These are phyloP conservation scores for Pichia deserticola DNA, from an alignment of 805 yeast genomes.

Conservation along the genomic window DNA sequence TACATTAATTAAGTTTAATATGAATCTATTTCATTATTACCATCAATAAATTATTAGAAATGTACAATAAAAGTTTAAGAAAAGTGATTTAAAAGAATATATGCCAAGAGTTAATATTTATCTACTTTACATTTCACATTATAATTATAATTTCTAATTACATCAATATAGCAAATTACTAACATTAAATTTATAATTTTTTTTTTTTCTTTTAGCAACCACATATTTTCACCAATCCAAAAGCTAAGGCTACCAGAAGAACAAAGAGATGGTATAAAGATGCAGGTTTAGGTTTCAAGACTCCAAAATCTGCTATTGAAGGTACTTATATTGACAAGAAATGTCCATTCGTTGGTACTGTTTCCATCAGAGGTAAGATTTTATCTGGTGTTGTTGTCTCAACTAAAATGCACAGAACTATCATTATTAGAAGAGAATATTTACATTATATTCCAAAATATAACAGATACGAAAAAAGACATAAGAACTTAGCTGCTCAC, in stretches of 20 bases:
- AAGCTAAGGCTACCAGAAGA: constrained; percentile 96
- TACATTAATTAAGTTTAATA: too few relatives aligned
- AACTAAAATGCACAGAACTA: constrained; percentile 99
- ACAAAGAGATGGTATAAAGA: constrained; percentile 99
- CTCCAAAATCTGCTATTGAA: constrained; percentile 97
- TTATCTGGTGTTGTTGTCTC: constrained; percentile 99
- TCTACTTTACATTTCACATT: too few relatives aligned
- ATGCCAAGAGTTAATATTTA: too few relatives aligned
- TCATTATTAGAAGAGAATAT: constrained; percentile 99
- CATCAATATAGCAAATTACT: constrained; percentile 2
- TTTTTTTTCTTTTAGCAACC: constrained; percentile 69
- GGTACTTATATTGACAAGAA: constrained; percentile 99
- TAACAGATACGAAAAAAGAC: constrained; percentile 99
- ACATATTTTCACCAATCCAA: constrained; percentile 99
- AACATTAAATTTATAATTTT: constrained; percentile 13
- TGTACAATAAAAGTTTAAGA: too few relatives aligned
- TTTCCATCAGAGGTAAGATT: constrained; percentile 99
- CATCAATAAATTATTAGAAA: too few relatives aligned
- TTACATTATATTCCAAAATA: constrained; percentile 99
- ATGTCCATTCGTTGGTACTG: constrained; percentile 97
- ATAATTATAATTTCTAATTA: not conserved
- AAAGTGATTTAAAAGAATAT: too few relatives aligned
- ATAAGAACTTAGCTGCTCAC: constrained; percentile 99
- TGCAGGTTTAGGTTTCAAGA: constrained; percentile 99
- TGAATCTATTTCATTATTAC: too few relatives aligned